Percentiles rank a stretch among this genome's conserved stretches.
Conservation (phyloP, 805 yeast genomes). For the Kazachstania taianensis region DNA sequence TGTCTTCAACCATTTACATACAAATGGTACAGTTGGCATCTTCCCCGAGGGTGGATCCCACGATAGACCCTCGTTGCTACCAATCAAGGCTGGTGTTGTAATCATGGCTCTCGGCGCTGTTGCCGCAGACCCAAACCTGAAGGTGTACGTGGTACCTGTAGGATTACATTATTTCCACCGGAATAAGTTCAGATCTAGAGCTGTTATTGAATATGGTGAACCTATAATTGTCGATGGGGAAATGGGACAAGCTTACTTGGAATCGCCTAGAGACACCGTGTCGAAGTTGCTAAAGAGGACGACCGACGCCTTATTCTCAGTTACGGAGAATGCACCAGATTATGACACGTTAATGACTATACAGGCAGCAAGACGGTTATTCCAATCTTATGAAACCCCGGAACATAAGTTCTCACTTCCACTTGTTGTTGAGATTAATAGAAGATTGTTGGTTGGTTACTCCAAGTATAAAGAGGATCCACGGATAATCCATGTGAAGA, state of each 20-base stretch:
- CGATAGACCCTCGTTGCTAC: constrained; percentile 83
- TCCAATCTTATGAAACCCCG: not conserved
- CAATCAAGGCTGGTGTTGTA: constrained; percentile 94
- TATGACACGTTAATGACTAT: constrained; percentile 89
- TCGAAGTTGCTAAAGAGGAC: constrained; percentile 59
- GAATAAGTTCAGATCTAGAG: constrained; percentile 86
- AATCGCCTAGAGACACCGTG: constrained; percentile 65
- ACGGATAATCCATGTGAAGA: constrained; percentile 48
- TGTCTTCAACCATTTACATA: constrained; percentile 73
- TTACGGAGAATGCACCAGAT: constrained; percentile 89
- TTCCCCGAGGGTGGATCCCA: constrained; percentile 99
- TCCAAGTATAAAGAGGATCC: constrained; percentile 66
- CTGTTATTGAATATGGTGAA: constrained; percentile 83
- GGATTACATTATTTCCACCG: constrained; percentile 96
- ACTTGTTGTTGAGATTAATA: constrained; percentile 68
- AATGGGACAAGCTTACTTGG: constrained; percentile 54
- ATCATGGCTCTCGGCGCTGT: constrained; percentile 95
- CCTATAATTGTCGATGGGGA: constrained; percentile 61
- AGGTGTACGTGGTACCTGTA: constrained; percentile 82
- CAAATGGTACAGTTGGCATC: constrained; percentile 76
- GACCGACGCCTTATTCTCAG: constrained; percentile 68
- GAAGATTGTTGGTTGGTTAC: constrained; percentile 81
- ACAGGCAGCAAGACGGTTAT: constrained; percentile 81
- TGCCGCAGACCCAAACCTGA: constrained; percentile 61
- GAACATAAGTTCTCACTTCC: constrained; percentile 22